Evolutionary conservation across 805 yeast species (phyloP), one percentile per base, ranked within the genome.

Genomic region (Candida sakaeoensis): DNA sequence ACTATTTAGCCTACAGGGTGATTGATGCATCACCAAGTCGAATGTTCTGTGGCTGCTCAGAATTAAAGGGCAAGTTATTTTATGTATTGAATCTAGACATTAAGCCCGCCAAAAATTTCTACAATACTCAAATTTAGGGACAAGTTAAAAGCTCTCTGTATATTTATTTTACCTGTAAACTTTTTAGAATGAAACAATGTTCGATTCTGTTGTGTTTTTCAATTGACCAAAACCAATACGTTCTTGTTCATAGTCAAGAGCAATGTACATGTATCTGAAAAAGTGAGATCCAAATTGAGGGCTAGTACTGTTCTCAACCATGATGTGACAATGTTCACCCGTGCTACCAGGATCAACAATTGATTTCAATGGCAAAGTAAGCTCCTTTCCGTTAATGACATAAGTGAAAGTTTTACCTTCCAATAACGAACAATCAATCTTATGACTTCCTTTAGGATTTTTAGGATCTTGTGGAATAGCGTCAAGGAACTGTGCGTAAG

Each of bases 221-320:
- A 24, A 10, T 16, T 33, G 27, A 24, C 16, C 36, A 33, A 33
- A 33, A 12, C 36, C 36, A 23, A 33, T 33, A 14, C n/a, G 22
- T 17, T 33, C 29, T 6, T 23, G 12, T 22, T 33, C 29, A 15
- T n/a, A 33, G 24, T 33, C 36, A 24, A 33, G 15, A 5, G 36
- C 36, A 23, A 33, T 21, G 12, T 14, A 10, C 36, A 33, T 23
- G 12, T 33, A 33, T 21, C 36, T 33, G 36, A 33, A 33, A 14
- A 33, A 33, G 6, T 33, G 19, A 22, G 36, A 14, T 14, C 28
- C 36, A 4, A 32, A 31, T 16, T 17, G 24, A 31, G 34, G 6
- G 5, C 4, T 6, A 18, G 12, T 13, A 7, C 34, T 24, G 4
- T 12, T 19, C 4, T 6, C n/a, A 5, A 31, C 9, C 5, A 18